Base-by-base conservation (phyloP, 441 rosid genomes). In the Populus hybrid region DNA sequence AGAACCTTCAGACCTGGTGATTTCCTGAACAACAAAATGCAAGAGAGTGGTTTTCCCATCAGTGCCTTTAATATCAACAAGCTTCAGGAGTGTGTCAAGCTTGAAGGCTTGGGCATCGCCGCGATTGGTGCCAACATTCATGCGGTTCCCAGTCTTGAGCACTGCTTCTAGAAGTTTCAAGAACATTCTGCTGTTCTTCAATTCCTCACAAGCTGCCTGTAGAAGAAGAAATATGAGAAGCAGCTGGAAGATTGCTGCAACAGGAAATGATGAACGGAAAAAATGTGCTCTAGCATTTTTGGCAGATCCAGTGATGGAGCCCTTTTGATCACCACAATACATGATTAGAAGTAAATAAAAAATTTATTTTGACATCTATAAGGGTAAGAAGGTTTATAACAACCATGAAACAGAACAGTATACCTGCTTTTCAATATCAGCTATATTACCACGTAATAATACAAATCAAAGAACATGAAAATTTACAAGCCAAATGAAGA, bases 101-200 rank as follows among this genome's bases (percentile, higher is more conserved):
- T 87, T 92, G 84, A 92, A 92, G 28, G 86, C 87, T 28, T 79
- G 89, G 67, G 92, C 92, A 84, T 89, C 97, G 0, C 97, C 97
- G 9, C 97, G 95, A 79, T 92, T 88, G 63, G 97, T 92, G 34
- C 97, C 97, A 69, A 90, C 91, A 59, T 92, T 92, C 97, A 92
- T 92, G 28, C 97, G 90, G 85, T 92, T 89, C 69, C 92, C 95
- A 3, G 85, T 88, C 83, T 90, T 88, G 46, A 92, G 88, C 40
- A 89, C 92, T 75, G 88, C 93, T 83, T 87, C 94, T 42, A 89
- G 30, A 77, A 92, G 90, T 77, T 85, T 89, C 82, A 89, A 46
- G 72, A 92, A 84, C 91, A 90, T 89, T 75, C 84, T 86, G 78
- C 87, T 88, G 21, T 54, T 86, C 77, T 90, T 73, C 64, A 92